Evolutionary conservation across 441 rosid species (phyloP), one percentile per base, ranked within the genome.

Genomic region (Erodium moschatum): DNA sequence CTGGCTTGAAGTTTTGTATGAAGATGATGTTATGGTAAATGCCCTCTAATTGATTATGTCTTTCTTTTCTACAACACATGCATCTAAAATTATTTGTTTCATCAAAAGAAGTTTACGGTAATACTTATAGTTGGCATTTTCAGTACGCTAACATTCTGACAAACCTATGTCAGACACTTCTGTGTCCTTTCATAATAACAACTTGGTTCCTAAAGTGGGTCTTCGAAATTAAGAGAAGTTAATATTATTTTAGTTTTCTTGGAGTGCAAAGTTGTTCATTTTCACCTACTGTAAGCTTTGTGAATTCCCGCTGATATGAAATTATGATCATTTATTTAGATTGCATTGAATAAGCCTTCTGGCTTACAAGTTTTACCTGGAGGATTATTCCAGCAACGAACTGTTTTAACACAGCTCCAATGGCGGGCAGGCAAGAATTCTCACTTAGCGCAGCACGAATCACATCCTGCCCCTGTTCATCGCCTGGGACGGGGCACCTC

Each of bases 321-420:
- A 21, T 35, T 10, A 69, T 78, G 52, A 33, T 71, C 70, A 0
- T 50, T 9, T 76, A 29, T 73, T 69, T 78, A 91, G 96, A 85
- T 89, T 75, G 96, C 90, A 79, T 72, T 93, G 69, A 91, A 86
- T 83, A 88, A 91, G 85, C 97, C 96, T 72, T 88, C 95, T 64
- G 91, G 93, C 64, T 84, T 91, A 76, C 98, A 91, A 85, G 97
- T 93, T 67, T 80, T 90, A 79, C 92, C 97, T 7, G 97, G 97
- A 44, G 98, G 98, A 13, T 92, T 87, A 78, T 90, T 90, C 74
- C 98, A 92, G 83, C 97, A 92, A 73, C 78, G 92, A 50, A 92
- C 92, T 48, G 85, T 90, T 80, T 78, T 93, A 74, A 85, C 83
- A 48, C 97, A 89, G 67, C 90, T 93, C 66, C 87, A 83, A 11